A percentile compares a stretch with the other conserved stretches of the same genome.
phyloP scores from a whole-genome alignment of 176 grass and related monocot species.

The Eleusine indica region DNA sequence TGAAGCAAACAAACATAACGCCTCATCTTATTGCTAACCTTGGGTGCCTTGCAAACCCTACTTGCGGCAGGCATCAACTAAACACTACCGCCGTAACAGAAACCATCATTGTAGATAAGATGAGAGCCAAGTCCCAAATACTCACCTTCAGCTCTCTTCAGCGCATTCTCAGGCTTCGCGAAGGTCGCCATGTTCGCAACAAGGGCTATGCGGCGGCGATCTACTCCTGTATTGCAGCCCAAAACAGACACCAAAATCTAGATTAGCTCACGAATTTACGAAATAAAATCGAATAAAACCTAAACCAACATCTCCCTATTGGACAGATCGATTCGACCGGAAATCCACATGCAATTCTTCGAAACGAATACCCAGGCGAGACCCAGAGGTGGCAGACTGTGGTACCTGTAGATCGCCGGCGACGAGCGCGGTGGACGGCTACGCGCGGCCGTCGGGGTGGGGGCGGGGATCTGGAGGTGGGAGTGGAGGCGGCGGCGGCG shows the following conservation, averaged over 20 bases:
- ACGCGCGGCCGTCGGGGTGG: slow-evolving; percentile 13
- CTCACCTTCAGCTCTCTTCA: slow-evolving; percentile 92
- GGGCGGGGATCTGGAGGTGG: not conserved
- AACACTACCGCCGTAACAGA: not conserved
- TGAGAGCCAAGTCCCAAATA: not conserved
- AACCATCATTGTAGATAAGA: not conserved
- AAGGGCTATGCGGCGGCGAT: slow-evolving; percentile 45
- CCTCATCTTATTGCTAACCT: not conserved
- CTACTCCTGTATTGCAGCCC: slow-evolving; percentile 41
- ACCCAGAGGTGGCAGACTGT: not conserved
- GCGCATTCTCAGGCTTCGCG: slow-evolving; percentile 92
- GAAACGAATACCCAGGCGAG: not conserved
- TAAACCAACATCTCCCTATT: not conserved
- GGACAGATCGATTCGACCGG: not conserved
- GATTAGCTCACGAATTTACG: slow-evolving; percentile 15
- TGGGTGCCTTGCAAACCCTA: not conserved
- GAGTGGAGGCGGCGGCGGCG: slow-evolving; percentile 27
- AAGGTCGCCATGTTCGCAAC: slow-evolving; percentile 76
- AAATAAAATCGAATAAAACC: not conserved
- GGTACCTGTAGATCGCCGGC: slow-evolving; percentile 59
- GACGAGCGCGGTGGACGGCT: not conserved
- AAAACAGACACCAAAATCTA: not conserved
- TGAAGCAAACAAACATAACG: not conserved
- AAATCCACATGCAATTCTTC: not conserved
- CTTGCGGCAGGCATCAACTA: not conserved